A percentile compares a stretch with the other conserved stretches of the same genome.
phyloP scores from a whole-genome alignment of 2,329 filamentous ascomycete genomes.

The Paecilomyces fulvus region DNA sequence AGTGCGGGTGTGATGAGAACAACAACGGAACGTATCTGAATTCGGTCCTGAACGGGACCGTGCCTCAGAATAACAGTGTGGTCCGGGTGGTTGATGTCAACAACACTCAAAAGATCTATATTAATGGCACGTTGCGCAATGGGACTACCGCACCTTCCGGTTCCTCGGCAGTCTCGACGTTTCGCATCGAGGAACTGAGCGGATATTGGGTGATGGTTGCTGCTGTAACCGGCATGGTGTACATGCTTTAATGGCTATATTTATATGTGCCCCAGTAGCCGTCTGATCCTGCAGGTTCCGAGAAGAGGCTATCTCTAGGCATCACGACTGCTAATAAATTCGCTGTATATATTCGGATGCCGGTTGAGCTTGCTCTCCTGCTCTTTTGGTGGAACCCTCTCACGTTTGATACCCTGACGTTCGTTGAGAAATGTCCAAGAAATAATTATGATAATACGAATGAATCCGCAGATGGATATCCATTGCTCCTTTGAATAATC shows the following conservation, averaged over 20 bases:
- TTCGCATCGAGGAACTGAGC: conserved; percentile 20
- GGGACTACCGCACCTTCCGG: conserved; percentile 27
- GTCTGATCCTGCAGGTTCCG: background rate
- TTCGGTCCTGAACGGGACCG: conserved; percentile 34
- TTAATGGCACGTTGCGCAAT: conserved; percentile 41
- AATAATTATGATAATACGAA: background rate
- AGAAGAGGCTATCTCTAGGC: background rate
- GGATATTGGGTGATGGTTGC: conserved; percentile 35
- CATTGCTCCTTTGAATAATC: no score
- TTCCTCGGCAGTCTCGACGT: conserved; percentile 11
- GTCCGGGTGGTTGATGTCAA: conserved; percentile 33
- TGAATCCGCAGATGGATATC: background rate
- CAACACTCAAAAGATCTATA: conserved; percentile 36
- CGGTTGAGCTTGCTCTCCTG: background rate
- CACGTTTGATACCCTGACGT: background rate
- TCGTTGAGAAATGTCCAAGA: background rate
- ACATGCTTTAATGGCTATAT: background rate
- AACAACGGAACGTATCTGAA: conserved; percentile 36
- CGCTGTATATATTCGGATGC: background rate
- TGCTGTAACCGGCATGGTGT: background rate
- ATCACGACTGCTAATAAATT: background rate
- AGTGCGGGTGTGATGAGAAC: conserved; percentile 51
- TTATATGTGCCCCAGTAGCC: background rate
- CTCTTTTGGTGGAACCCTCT: background rate
- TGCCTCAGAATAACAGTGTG: conserved; percentile 29